Evolutionary conservation across 164 flowering plant genomes (phyloP), one percentile per base, ranked within the genome.

Genomic region (Echeveria elegans): DNA sequence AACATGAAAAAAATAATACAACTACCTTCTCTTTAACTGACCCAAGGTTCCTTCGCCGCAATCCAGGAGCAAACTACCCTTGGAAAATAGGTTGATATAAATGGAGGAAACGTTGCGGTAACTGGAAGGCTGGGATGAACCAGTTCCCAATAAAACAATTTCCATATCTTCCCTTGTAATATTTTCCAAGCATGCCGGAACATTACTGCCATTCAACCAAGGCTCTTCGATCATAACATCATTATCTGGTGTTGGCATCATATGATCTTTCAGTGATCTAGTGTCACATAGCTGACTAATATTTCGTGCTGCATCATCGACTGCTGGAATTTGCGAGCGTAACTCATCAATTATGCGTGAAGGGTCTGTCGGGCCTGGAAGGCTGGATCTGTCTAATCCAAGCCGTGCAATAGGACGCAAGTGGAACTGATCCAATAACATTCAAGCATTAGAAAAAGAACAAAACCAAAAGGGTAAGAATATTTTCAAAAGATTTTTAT

Each of bases 31-130:
- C 77, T 82, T 95, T 19, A 95, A 86, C 76, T 95, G 99, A 29
- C 90, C 97, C 19, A 92, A 73, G 30, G 92, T 87, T 75, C 97
- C 97, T 80, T 95, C 99, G 29, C 99, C 99, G 60, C 99, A 95
- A 74, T 95, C 99, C 38, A 95, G 75, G 53, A 95, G 88, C 65
- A 92, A 68, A 71, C 94, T 75, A 71, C 97, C 99, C 75, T 81
- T 95, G 5, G 97, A 79, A 75, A 95, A 95, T 63, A 95, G 91
- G 78, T 95, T 87, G 65, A 95, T 70, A 69, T 76, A 86, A 29
- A 92, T 79, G 19, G 97, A 80, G 75, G 79, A 92, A 28, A 95
- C 99, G 72, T 95, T 95, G 11, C 99, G 85, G 62, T 95, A 95
- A 66, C 92, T 95, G 26, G 99, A 95, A 37, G 99, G 99, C 73